Evolutionary conservation across 1,139 yeast species (phyloP), one percentile per base, ranked within the genome.

Genomic region (Pichia sp.): DNA sequence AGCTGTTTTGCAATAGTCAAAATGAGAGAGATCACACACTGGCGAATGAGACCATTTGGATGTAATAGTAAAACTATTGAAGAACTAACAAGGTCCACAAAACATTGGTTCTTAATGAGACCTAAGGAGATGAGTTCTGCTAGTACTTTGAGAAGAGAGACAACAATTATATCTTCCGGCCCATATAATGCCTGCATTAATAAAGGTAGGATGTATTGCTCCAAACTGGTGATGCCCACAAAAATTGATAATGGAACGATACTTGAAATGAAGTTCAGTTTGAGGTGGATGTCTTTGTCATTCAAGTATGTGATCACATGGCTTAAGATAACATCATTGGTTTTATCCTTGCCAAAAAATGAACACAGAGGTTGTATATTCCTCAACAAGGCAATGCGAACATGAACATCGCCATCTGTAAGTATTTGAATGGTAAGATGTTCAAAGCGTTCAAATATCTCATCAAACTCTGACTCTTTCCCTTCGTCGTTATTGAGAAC

Each of bases 231-330:
- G 0, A 79, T 75, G 0, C 98, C 98, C 23, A 88, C 76, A 51
- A 74, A 80, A 2, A 88, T 76, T 0, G 94, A 84, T 19, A 93
- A 64, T 1, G 80, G 76, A 6, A 86, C 69, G n/a, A 88, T 74
- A n/a, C 86, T 70, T 26, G 78, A 72, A 30, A 88, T 74, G 49
- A 93, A 78, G 7, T 79, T 77, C 22, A 82, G 62, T 40, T 94
- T 66, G 19, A 91, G 62, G 21, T 75, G 72, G 3, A 80, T 66
- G 50, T 79, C 77, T 34, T 76, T 69, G 53, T 87, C 96, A 55
- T 93, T 93, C 42, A 93, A 62, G 52, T 87, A 93, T 0, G 97
- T 88, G 30, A 91, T 87, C 37, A 88, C 63, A 63, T 93, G 98
- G 29, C 96, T 88, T 33, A 93, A 60, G 13, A 93, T 77, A 29